Conservation (phyloP, 257 asterid genomes). For the Fraxinus quadrangulata region DNA sequence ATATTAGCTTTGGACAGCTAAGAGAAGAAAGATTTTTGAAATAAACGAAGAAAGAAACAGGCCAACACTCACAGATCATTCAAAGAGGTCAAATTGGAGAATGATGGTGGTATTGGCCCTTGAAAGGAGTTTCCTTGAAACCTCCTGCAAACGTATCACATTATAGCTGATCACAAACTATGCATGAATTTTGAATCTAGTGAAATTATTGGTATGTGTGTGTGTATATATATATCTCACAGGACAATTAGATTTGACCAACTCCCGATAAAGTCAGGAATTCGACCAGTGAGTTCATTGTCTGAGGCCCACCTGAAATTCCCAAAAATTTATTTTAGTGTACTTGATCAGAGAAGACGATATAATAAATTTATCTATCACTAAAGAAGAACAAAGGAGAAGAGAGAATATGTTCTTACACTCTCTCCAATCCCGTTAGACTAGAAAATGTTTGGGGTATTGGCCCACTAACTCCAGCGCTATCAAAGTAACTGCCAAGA, state of each 20-base stretch:
- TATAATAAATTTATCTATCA: background rate
- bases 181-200: background rate
- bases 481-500: conserved; percentile 45
- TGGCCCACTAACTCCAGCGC: conserved; percentile 59
- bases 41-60: background rate
- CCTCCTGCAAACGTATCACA: conserved; percentile 47
- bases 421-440: conserved; percentile 36
- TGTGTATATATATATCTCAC: conserved; percentile 40
- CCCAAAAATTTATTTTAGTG: conserved; percentile 22
- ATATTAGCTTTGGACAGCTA: conserved; percentile 23
- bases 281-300: conserved; percentile 60
- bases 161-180: conserved; percentile 17
- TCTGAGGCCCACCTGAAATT: conserved; percentile 68
- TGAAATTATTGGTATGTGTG: too few relatives aligned
- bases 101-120: conserved; percentile 70
- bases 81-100: conserved; percentile 43
- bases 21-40: background rate
- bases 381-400: background rate
- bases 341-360: conserved; percentile 13
- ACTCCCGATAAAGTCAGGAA: conserved; percentile 76
- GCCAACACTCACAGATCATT: conserved; percentile 36
- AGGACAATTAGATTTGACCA: conserved; percentile 51
- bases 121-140: conserved; percentile 78
- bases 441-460: conserved; percentile 50
- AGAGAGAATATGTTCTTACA: conserved; percentile 33